Evolutionary conservation across 495 filamentous ascomycete species (phyloP).

Genomic region (Paragyromitra xinjiangensis): DNA sequence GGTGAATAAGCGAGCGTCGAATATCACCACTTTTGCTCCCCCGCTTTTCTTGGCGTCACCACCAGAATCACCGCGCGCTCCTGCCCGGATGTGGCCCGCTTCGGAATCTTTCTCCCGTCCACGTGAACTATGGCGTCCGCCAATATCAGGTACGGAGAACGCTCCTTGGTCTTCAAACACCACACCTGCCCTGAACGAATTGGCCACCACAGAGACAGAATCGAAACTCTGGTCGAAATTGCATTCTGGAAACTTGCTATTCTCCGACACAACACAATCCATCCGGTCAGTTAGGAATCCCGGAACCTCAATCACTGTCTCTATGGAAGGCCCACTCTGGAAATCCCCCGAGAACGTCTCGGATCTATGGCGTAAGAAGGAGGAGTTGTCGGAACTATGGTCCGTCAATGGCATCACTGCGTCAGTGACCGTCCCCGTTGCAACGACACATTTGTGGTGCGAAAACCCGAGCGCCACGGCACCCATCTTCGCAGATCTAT

Average conservation of each 20-base stretch:
- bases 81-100: conserved; percentile 28
- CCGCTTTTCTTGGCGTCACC: conserved; percentile 51
- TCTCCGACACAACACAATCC: conserved; percentile 11
- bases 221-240: conserved; percentile 34
- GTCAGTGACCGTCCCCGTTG: conserved; percentile 6
- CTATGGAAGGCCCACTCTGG: conserved; percentile 51
- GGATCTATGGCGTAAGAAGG: conserved; percentile 42
- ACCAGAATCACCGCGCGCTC: neutral
- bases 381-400: conserved; percentile 19
- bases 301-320: conserved; percentile 15
- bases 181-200: conserved; percentile 5
- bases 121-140: conserved; percentile 28
- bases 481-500: conserved; percentile 41
- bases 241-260: conserved; percentile 2
- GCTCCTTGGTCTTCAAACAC: conserved; percentile 23
- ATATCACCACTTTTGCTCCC: conserved; percentile 18
- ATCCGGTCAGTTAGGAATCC: conserved; percentile 28
- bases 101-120: conserved; percentile 32
- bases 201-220: conserved; percentile 23
- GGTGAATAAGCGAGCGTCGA: conserved; percentile 44
- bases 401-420: conserved; percentile 12
- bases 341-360: conserved; percentile 13
- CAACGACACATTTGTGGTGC: conserved; percentile 32
- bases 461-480: conserved; percentile 28
- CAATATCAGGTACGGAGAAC: conserved; percentile 29